Conservation (phyloP, 2,329 filamentous ascomycete genomes). For the Pseudogymnoascus sp. region DNA sequence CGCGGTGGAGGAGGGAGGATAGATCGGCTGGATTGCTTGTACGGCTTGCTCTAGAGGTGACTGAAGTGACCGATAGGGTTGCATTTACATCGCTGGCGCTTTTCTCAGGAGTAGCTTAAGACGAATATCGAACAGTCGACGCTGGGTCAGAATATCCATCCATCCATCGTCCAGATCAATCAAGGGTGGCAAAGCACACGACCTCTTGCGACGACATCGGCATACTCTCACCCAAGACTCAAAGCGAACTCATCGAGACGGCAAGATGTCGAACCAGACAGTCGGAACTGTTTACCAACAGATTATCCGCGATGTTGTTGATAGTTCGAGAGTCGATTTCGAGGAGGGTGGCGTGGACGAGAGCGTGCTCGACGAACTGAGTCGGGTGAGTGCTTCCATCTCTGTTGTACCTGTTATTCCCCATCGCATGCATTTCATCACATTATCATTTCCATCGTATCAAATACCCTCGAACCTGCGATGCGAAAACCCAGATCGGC, state of each 20-base stretch:
- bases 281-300: conserved; percentile 69
- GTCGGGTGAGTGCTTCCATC: conserved; percentile 58
- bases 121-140: background rate
- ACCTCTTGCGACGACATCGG: background rate
- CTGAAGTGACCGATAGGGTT: background rate
- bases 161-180: background rate
- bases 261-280: conserved; percentile 28
- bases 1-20: conserved; percentile 1
- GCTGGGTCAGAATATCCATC: background rate
- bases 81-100: background rate
- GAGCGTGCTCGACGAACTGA: conserved; percentile 77
- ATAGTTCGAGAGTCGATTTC: conserved; percentile 88
- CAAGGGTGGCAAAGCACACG: background rate
- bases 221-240: conserved; percentile 10
- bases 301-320: conserved; percentile 79
- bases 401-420: conserved; percentile 1
- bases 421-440: background rate
- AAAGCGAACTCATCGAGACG: background rate
- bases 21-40: background rate
- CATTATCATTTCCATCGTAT: background rate
- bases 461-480: background rate
- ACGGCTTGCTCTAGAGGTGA: background rate
- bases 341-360: conserved; percentile 93
- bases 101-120: background rate
- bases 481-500: background rate